A percentile compares a stretch with the other conserved stretches of the same genome.
Evolutionary conservation across 441 rosid species (phyloP).

Genomic region (Croton setiger): DNA sequence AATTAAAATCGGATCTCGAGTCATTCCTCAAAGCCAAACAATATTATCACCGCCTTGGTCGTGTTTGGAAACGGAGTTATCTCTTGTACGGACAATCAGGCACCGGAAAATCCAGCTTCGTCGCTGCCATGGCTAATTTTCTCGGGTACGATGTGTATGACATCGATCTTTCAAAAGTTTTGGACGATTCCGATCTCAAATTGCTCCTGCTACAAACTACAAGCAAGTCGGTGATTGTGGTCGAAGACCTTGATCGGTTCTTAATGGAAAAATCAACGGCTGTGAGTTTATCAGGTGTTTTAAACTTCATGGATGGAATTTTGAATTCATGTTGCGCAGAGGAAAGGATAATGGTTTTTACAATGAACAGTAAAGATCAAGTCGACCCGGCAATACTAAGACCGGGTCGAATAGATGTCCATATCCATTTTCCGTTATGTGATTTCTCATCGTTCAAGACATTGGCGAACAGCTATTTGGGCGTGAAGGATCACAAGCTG

Average conservation of each 20-base stretch:
- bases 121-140: conserved; percentile 88
- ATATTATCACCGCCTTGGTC: conserved; percentile 72
- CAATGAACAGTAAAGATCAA: conserved; percentile 52
- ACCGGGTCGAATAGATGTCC: conserved; percentile 79
- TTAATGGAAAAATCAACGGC: conserved; percentile 44
- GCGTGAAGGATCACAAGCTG: conserved; percentile 60
- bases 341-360: conserved; percentile 65
- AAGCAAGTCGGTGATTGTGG: conserved; percentile 55
- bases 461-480: conserved; percentile 51
- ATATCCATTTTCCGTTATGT: conserved; percentile 59
- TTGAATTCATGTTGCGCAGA: conserved; percentile 52
- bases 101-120: conserved; percentile 89
- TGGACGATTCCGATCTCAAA: conserved; percentile 67
- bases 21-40: conserved; percentile 63
- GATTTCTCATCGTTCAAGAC: conserved; percentile 55
- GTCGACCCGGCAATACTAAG: conserved; percentile 54
- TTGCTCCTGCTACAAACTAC: conserved; percentile 60
- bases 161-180: conserved; percentile 62
- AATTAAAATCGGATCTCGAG: conserved; percentile 74
- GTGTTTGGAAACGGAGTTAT: conserved; percentile 87
- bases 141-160: conserved; percentile 76
- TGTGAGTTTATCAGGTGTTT: conserved; percentile 44
- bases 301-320: conserved; percentile 76
- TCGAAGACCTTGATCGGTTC: conserved; percentile 84
- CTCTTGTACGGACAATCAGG: conserved; percentile 86